Percentiles rank a stretch among this genome's conserved stretches.
Conservation (phyloP, 179 eudicot species). For the Silene vulgaris region DNA sequence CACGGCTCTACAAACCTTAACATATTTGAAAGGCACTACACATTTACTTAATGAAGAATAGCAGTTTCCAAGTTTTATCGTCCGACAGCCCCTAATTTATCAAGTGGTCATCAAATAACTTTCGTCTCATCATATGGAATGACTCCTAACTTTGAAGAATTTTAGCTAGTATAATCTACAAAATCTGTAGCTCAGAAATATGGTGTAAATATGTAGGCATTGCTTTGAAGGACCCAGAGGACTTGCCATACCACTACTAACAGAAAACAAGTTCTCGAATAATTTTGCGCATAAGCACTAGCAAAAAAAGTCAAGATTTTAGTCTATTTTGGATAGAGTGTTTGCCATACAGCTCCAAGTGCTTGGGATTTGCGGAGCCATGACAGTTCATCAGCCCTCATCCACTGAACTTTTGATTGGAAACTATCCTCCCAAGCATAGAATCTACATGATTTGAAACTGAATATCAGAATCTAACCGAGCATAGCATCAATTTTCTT, state of each 20-base stretch:
- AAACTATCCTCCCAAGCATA: constrained; percentile 8
- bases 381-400: not conserved
- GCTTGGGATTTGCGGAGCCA: constrained; percentile 4
- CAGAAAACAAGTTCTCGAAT: not conserved
- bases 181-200: not conserved
- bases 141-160: not conserved
- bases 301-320: not conserved
- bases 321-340: not conserved
- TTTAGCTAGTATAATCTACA: not conserved
- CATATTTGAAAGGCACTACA: not conserved
- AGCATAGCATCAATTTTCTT: not conserved
- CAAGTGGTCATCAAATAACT: constrained; percentile 4
- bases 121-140: not conserved
- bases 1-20: not conserved
- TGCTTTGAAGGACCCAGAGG: not conserved
- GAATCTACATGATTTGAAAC: not conserved
- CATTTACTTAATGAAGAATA: not conserved
- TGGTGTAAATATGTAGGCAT: not conserved
- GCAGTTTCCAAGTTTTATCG: not conserved
- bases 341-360: not conserved
- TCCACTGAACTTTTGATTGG: not conserved
- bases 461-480: not conserved
- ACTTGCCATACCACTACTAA: not conserved
- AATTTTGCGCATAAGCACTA: not conserved
- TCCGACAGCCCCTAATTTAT: not conserved